Percentiles rank a stretch among this genome's conserved stretches.
Conservation (phyloP, 306 rosid genomes). For the Betula pendula region DNA sequence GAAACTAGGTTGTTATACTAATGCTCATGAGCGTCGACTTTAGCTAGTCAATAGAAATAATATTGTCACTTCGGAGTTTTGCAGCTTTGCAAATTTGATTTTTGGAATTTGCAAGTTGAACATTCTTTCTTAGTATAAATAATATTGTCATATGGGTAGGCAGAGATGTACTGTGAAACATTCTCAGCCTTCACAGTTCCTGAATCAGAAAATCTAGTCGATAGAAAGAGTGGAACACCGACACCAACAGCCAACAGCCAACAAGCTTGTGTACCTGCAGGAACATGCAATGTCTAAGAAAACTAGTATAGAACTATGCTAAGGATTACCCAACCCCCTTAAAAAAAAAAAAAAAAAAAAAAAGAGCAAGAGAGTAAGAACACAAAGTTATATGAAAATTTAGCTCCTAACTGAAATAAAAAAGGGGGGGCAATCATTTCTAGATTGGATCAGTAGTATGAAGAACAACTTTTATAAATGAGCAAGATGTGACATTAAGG, state of each 20-base stretch:
- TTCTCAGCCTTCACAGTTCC: conserved; percentile 70
- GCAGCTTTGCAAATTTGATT: too few species aligned
- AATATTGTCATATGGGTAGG: conserved; percentile 82
- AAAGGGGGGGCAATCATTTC: background rate
- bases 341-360: too few species aligned
- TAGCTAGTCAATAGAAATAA: too few species aligned
- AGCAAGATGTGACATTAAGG: background rate
- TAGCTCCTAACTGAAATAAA: conserved; percentile 7
- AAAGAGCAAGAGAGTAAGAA: conserved; percentile 44
- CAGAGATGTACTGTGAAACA: conserved; percentile 72
- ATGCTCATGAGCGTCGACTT: too few species aligned
- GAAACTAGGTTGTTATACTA: too few species aligned
- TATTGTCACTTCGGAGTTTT: conserved; percentile 87
- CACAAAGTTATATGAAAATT: conserved; percentile 6
- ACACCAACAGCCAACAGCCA: conserved; percentile 69
- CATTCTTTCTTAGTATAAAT: conserved; percentile 82
- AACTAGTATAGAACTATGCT: conserved; percentile 21
- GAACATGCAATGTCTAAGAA: conserved; percentile 29
- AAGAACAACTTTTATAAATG: background rate
- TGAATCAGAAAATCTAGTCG: conserved; percentile 93
- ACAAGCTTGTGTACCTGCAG: conserved; percentile 77
- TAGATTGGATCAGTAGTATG: background rate
- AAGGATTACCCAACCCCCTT: too few species aligned
- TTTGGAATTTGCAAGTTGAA: conserved; percentile 89
- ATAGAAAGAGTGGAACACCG: conserved; percentile 78